Base-by-base conservation (phyloP, 257 asterid genomes). In the Nicotiana noctiflora region DNA sequence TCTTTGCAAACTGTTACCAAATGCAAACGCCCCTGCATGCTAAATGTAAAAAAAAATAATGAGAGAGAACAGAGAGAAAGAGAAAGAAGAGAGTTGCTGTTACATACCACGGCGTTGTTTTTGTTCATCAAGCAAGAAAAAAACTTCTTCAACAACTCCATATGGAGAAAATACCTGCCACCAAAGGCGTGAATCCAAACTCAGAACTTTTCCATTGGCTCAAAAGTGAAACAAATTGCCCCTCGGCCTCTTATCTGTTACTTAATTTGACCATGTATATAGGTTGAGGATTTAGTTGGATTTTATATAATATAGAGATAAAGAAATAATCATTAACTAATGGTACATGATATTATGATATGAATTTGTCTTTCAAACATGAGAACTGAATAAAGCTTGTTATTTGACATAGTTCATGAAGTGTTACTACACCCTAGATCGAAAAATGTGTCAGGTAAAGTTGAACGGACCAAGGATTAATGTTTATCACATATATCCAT, bases 131-230 rank as follows among this genome's bases (percentile, higher is more conserved):
- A 83, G 88, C 62, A 93, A 91, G 27, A 95, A 62, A 84, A 60
- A 95, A 76, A 95, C 44, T 66, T 92, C 97, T 88, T 93, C 97
- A 87, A 95, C 77, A 59, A 85, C 75, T 81, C 99, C 99, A 65
- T 85, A 93, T 49, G 92, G 95, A 55, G 96, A 88, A 85, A 95
- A 93, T 86, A 95, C 89, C 98, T 95, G 93, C 34, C 83, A 80
- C 52, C 53, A 86, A 72, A 84, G 86, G 46, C 80, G 83, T 57
- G 64, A 66, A 75, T 80, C 78, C 88, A 79, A 81, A 72, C 67
- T 51, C 59, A 56, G 67, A 79, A 83, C 61, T 17, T 66, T 21
- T 70, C 14, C 77, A 44, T 44, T 44, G 59, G 34, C 59, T 44
- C 59, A 70, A 70, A 70, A 40, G 21, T 21, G 59, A 46, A 70